Base-by-base conservation (phyloP, 2,329 filamentous ascomycete genomes). In the Berkeleyomyces basicola region DNA sequence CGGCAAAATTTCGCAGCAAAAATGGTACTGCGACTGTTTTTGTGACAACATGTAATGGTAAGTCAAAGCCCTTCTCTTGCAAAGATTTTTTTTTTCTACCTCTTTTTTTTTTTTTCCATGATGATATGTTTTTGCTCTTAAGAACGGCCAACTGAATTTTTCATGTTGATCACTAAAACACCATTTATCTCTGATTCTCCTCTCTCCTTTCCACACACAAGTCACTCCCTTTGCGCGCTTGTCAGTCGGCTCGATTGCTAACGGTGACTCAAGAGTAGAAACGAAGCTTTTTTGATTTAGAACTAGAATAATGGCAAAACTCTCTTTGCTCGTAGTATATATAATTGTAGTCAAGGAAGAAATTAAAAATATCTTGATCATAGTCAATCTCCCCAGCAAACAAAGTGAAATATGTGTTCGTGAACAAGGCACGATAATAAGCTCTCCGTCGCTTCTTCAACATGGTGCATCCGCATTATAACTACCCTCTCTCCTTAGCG, bases 91-190 rank as follows among this genome's bases (percentile, higher is more conserved):
- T 68, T 67, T 59, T 67, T 44, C n/a, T 64, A 63, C 37, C 60
- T 66, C 59, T 62, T 61, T 63, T 51, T 61, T 66, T 64, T 69
- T 67, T 66, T 64, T 69, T 67, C 65, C 65, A 74, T 82, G 80
- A 84, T 84, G 80, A 83, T 73, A 74, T 74, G 67, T 53, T 61
- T 70, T 74, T 79, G 73, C 70, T 76, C 75, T 80, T 82, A 82
- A 82, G 80, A 83, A 83, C 81, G 80, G 80, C 81, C 81, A 82
- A 81, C 81, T 79, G 79, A 84, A 82, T 74, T 68, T 74, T 68
- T 47, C 49, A 53, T 65, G 59, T 65, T 63, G 64, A 63, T 58
- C 49, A 49, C 39, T 44, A 63, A 47, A 63, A 61, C 49, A 53
- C 57, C 42, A 65, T 59, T 59, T 61, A 61, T 53, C 51, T 59